phyloP scores from a whole-genome alignment of 2,329 filamentous ascomycete genomes.

The Alternaria arbusti region DNA sequence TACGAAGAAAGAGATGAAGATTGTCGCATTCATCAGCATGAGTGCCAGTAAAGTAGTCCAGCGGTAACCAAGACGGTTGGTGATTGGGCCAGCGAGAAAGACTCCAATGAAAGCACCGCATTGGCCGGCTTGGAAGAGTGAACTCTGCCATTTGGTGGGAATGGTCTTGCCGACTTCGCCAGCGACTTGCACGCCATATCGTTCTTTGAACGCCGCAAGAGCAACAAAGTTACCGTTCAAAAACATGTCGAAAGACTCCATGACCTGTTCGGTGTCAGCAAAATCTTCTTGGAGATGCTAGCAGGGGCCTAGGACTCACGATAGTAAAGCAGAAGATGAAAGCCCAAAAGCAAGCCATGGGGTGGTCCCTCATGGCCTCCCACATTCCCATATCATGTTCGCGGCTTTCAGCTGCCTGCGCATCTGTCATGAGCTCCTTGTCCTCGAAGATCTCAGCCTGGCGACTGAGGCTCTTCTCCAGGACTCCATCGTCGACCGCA shows the following conservation, averaged over 20 bases:
- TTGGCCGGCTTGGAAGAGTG: slow-evolving; percentile 62
- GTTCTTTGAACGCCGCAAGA: slow-evolving; percentile 52
- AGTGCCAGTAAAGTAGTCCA: slow-evolving; percentile 61
- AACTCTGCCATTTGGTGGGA: slow-evolving; percentile 62
- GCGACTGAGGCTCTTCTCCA: slow-evolving; percentile 7
- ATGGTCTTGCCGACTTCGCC: slow-evolving; percentile 49
- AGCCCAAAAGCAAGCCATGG: slow-evolving; percentile 61
- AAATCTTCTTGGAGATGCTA: not conserved
- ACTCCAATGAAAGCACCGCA: slow-evolving; percentile 67
- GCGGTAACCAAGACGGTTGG: slow-evolving; percentile 63
- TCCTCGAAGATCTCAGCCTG: slow-evolving; percentile 26
- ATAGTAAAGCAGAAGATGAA: slow-evolving; percentile 63
- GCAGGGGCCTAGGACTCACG: slow-evolving; percentile 39
- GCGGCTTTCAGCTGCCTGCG: slow-evolving; percentile 62
- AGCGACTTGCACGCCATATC: slow-evolving; percentile 55
- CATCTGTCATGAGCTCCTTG: slow-evolving; percentile 39
- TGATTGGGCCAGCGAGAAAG: slow-evolving; percentile 65
- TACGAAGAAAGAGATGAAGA: slow-evolving; percentile 65
- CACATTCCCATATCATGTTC: slow-evolving; percentile 59
- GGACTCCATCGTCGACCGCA: not conserved
- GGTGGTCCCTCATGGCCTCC: slow-evolving; percentile 58
- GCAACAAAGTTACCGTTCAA: slow-evolving; percentile 66
- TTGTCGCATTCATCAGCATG: slow-evolving; percentile 63
- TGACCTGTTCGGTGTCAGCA: slow-evolving; percentile 55
- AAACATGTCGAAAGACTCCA: slow-evolving; percentile 69